Conservation (phyloP, 352 stramenopile genomes). For the Globisporangium solare region DNA sequence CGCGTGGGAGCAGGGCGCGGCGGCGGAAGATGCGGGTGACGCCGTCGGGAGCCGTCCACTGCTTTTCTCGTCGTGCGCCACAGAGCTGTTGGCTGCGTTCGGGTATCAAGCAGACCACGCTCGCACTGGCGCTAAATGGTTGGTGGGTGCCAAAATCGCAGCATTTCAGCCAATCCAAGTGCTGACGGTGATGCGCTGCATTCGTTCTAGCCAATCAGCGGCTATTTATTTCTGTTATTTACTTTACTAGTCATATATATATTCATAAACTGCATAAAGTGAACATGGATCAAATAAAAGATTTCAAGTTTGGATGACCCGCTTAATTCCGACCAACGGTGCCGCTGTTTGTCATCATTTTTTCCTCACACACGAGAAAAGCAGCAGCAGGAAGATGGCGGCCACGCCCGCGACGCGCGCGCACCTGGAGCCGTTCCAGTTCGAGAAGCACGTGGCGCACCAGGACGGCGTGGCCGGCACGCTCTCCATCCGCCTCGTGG, state of each 20-base stretch:
- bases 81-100: too few relatives aligned
- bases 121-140: constrained; percentile 9
- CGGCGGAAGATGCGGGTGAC: neutral
- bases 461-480: constrained; percentile 69
- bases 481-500: constrained; percentile 66
- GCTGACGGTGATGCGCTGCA: too few relatives aligned
- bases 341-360: too few relatives aligned
- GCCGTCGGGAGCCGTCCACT: too few relatives aligned
- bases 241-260: neutral
- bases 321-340: neutral
- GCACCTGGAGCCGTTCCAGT: constrained; percentile 57
- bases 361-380: neutral
- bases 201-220: neutral
- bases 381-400: neutral
- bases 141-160: constrained; percentile 4
- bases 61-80: too few relatives aligned
- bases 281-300: too few relatives aligned
- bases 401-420: constrained; percentile 23
- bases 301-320: too few relatives aligned
- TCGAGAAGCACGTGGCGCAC: constrained; percentile 74
- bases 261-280: neutral
- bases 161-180: constrained; percentile 6
- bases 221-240: neutral
- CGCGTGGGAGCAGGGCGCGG: neutral
- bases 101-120: too few relatives aligned